A percentile compares a stretch with the other conserved stretches of the same genome.
These are phyloP conservation scores for Tetrapisispora iriomotensis DNA, from an alignment of 805 yeast genomes.

Conservation along the genomic window DNA sequence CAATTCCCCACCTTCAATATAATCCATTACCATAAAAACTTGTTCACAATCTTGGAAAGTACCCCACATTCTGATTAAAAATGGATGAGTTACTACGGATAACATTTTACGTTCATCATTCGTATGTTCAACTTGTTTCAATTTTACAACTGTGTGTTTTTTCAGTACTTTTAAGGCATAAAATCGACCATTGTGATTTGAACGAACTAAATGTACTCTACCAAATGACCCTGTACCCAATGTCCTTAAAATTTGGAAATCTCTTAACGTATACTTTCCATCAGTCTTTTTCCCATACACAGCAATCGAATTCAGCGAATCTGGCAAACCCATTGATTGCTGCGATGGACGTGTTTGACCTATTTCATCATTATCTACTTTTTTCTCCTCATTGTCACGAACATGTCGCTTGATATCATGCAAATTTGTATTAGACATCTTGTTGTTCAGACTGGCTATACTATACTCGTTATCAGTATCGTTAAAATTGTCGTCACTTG, in stretches of 20 bases:
- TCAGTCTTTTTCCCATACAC: constrained; percentile 9
- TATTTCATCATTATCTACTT: neutral
- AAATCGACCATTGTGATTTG: constrained; percentile 79
- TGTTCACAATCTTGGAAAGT: constrained; percentile 80
- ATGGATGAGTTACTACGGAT: constrained; percentile 78
- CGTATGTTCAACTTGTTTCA: constrained; percentile 92
- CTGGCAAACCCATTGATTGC: neutral
- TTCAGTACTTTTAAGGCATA: constrained; percentile 85
- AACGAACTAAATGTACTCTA: constrained; percentile 76
- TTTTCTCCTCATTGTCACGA: neutral
- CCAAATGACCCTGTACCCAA: constrained; percentile 94
- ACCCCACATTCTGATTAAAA: constrained; percentile 90
- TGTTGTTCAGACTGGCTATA: neutral
- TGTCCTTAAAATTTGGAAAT: constrained; percentile 76
- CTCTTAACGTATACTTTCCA: constrained; percentile 74
- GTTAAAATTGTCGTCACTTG: no score
- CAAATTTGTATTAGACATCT: constrained; percentile 1
- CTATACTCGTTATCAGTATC: no score
- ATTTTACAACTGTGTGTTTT: constrained; percentile 78
- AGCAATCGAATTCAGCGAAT: neutral
- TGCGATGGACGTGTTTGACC: neutral
- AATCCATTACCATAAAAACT: constrained; percentile 90
- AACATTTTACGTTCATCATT: constrained; percentile 88
- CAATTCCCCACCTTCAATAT: constrained; percentile 90
- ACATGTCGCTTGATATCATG: neutral